phyloP scores from a whole-genome alignment of 1,284 basidiomycete genomes.

The Ceratorhiza oryzae-sativae region DNA sequence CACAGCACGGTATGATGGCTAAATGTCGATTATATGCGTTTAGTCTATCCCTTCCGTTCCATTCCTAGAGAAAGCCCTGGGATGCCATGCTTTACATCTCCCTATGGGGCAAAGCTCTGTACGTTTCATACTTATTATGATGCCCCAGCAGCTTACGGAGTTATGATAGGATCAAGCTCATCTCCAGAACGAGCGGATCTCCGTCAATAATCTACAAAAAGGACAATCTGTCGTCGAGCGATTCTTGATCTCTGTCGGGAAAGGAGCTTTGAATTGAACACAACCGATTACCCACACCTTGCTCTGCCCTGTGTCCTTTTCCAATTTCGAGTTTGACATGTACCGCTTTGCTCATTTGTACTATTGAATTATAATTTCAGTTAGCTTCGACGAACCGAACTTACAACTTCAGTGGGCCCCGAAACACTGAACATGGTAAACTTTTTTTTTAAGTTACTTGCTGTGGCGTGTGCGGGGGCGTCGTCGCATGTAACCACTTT shows the following conservation, averaged over 20 bases:
- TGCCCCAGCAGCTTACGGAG: too few relatives aligned
- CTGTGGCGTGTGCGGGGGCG: too few relatives aligned
- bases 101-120: constrained; percentile 88
- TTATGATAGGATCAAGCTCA: constrained; percentile 78
- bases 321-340: too few relatives aligned
- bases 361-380: too few relatives aligned
- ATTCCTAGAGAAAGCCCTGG: constrained; percentile 89
- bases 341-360: too few relatives aligned
- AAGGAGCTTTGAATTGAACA: not conserved
- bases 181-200: constrained; percentile 84
- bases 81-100: constrained; percentile 82
- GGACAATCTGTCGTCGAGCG: constrained; percentile 78
- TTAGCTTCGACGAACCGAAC: too few relatives aligned
- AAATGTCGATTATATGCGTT: constrained; percentile 37
- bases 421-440: too few relatives aligned
- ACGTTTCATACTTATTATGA: constrained; percentile 48
- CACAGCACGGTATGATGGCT: constrained; percentile 11
- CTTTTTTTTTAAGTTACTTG: too few relatives aligned
- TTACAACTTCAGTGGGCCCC: too few relatives aligned
- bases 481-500: too few relatives aligned
- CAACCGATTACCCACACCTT: too few relatives aligned
- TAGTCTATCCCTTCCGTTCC: constrained; percentile 91
- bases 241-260: constrained; percentile 57
- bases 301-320: too few relatives aligned
- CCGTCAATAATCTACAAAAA: constrained; percentile 73